Percentiles rank a stretch among this genome's conserved stretches.
Conservation (phyloP, 2,329 filamentous ascomycete species). For the Stachybotrys chartarum region DNA sequence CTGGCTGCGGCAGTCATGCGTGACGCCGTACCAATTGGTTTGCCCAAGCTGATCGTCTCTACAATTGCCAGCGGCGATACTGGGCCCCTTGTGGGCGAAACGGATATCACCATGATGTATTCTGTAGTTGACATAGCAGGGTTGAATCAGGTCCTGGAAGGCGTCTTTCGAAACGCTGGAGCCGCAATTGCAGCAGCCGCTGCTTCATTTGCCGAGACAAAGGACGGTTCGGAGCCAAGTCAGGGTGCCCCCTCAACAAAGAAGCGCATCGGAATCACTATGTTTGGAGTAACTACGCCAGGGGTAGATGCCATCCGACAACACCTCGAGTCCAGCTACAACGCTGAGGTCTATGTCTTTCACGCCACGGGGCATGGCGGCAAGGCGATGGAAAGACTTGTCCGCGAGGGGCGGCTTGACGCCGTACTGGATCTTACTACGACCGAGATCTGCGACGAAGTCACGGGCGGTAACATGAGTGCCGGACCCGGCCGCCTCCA, state of each 20-base stretch:
- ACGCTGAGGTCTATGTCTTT: conserved; percentile 57
- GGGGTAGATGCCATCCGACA: conserved; percentile 49
- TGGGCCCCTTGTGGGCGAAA: conserved; percentile 56
- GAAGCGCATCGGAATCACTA: conserved; percentile 56
- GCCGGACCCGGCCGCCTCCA: conserved; percentile 50
- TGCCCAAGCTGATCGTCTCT: conserved; percentile 64
- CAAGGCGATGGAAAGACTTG: conserved; percentile 59
- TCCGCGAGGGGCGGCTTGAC: conserved; percentile 50
- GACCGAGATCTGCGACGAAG: conserved; percentile 58
- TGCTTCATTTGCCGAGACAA: conserved; percentile 25
- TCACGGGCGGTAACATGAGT: conserved; percentile 56
- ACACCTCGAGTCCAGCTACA: conserved; percentile 36
- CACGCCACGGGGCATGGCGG: conserved; percentile 65
- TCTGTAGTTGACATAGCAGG: conserved; percentile 66
- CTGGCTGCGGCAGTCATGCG: conserved; percentile 56
- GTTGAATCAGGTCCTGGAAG: conserved; percentile 49
- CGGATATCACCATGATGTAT: conserved; percentile 64
- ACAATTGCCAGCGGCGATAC: conserved; percentile 64
- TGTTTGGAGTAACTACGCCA: conserved; percentile 70
- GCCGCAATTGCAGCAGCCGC: conserved; percentile 55
- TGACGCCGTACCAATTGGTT: conserved; percentile 51
- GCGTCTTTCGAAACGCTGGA: conserved; percentile 56
- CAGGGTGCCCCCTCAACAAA: conserved; percentile 14
- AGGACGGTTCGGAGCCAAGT: conserved; percentile 1
- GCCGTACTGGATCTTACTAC: conserved; percentile 66